Base-by-base conservation (phyloP, 352 stramenopile genomes). In the Pythium aphanidermatum region DNA sequence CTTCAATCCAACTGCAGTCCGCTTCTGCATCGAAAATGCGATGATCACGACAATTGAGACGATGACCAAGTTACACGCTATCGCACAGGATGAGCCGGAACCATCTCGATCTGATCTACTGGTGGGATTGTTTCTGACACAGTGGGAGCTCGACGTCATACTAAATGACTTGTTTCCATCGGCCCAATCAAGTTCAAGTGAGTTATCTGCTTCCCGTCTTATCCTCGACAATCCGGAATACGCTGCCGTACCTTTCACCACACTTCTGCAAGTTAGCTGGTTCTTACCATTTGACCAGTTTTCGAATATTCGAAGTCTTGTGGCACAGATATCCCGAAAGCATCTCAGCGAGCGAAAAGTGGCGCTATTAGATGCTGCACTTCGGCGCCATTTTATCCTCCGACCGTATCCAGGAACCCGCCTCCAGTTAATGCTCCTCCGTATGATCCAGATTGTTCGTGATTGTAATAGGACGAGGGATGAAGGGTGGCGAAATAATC, bases 251-350 rank as follows among this genome's bases (percentile, higher is more conserved):
- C 35, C 55, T 11, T 45, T 69, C 4, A 30, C 57, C 11, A 51
- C 58, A 16, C 58, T 74, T 12, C 48, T 85, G 1, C 58, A 71
- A 47, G 65, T 70, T 11, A 83, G 68, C 26, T 85, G 74, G 74
- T 80, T 85, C 40, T 32, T 85, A n/a, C 72, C 72, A 9, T 81
- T 87, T 13, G 68, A 79, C 14, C 50, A 82, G 11, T 47, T 83
- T 11, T 27, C 56, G 11, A 45, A 65, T 5, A 44, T 83, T 8
- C 60, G 72, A 16, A 70, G 29, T 33, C 51, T 80, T 16, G 55
- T 85, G 4, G 66, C 81, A 30, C 71, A 82, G 43, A 71, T 83
- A 27, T 81, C 65, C 1, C 68, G 68, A 13, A 64, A 62, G 16
- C 72, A 84, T 32, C 23, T 85, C 46, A 73, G 68, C 39, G 72